These are phyloP conservation scores for Chenopodium berlandieri DNA, from an alignment of 148 eudicot genomes.

Conservation along the genomic window DNA sequence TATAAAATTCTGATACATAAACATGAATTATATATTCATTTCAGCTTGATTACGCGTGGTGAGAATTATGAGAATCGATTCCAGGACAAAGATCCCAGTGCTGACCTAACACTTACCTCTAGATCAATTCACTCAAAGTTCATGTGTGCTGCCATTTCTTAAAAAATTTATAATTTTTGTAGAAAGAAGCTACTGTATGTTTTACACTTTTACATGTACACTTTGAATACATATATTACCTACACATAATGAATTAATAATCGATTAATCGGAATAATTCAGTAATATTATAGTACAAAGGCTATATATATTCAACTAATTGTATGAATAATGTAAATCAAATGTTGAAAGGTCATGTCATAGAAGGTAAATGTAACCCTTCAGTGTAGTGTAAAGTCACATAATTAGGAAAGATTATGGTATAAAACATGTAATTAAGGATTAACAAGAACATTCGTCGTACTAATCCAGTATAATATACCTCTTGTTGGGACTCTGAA, in stretches of 20 bases:
- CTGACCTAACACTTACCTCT: too few species aligned
- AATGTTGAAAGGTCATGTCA: not conserved
- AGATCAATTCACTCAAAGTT: not conserved
- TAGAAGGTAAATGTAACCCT: not conserved
- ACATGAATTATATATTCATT: too few species aligned
- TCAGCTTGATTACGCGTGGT: not conserved
- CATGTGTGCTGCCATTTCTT: not conserved
- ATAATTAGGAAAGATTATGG: not conserved
- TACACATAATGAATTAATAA: not conserved
- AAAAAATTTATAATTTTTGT: too few species aligned
- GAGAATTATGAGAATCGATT: not conserved
- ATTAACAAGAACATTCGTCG: not conserved
- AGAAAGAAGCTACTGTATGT: not conserved
- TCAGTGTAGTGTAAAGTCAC: not conserved
- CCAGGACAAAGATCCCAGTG: not conserved
- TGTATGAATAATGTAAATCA: not conserved
- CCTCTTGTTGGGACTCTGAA: slow-evolving; percentile 42
- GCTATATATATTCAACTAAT: not conserved
- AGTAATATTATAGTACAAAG: not conserved
- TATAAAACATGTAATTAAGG: not conserved
- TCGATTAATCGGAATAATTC: not conserved
- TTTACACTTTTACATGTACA: not conserved
- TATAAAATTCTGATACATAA: not conserved
- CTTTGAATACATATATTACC: too few species aligned
- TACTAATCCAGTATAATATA: slow-evolving; percentile 19